Evolutionary conservation across 768 basidiomycete genomes (phyloP).

Genomic region (Xerocomellus dryophilus): DNA sequence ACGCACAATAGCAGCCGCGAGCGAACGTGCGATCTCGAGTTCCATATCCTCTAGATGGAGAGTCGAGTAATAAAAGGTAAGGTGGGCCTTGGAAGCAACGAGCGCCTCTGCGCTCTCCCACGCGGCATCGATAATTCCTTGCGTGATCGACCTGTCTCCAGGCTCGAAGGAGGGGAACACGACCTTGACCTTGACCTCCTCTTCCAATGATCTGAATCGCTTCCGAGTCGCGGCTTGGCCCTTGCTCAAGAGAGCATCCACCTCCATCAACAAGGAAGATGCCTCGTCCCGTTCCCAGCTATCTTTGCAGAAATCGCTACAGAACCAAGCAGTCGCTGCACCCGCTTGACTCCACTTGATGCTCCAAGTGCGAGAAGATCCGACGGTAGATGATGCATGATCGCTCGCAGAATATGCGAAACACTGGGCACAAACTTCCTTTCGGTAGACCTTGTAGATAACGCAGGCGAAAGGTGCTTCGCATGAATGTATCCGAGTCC

Average conservation of each 20-base stretch:
- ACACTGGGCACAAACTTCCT: slow-evolving; percentile 65
- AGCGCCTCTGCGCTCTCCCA: slow-evolving; percentile 45
- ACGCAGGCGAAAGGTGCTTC: slow-evolving; percentile 53
- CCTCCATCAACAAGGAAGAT: slow-evolving; percentile 30
- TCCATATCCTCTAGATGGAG: slow-evolving; percentile 49
- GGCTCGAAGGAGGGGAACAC: slow-evolving; percentile 14
- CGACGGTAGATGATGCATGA: slow-evolving; percentile 13
- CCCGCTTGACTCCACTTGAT: slow-evolving; percentile 33
- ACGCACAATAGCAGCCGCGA: slow-evolving; percentile 49
- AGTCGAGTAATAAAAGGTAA: slow-evolving; percentile 25
- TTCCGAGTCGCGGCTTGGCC: slow-evolving; percentile 29
- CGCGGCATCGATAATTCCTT: slow-evolving; percentile 39
- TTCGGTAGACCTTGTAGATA: slow-evolving; percentile 59
- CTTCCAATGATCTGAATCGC: slow-evolving; percentile 23
- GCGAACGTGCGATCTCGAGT: slow-evolving; percentile 55
- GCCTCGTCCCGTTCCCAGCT: slow-evolving; percentile 40
- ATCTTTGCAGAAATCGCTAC: slow-evolving; percentile 46
- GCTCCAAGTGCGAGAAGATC: slow-evolving; percentile 41
- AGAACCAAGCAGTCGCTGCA: slow-evolving; percentile 54
- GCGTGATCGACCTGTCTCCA: slow-evolving; percentile 31
- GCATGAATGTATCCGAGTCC: slow-evolving; percentile 44
- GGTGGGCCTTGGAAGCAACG: slow-evolving; percentile 20
- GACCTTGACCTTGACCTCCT: slow-evolving; percentile 21
- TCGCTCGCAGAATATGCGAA: slow-evolving; percentile 51
- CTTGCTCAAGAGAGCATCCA: slow-evolving; percentile 38